Evolutionary conservation across 306 rosid species (phyloP).

Genomic region (Oemleria cerasiformis): DNA sequence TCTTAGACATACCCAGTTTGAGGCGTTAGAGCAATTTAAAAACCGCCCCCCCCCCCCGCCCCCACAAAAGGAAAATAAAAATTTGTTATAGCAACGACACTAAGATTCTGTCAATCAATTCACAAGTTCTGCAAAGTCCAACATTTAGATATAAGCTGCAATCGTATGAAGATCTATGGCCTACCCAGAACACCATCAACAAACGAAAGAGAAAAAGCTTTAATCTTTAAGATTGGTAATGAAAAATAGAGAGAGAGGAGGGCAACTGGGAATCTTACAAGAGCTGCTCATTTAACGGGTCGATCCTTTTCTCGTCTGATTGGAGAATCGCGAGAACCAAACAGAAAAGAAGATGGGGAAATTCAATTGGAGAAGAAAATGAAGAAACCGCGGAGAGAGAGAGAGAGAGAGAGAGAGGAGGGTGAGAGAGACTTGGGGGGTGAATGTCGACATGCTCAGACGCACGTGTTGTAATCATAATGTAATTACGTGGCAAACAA

Average conservation of each 20-base stretch:
- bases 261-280: constrained; percentile 17
- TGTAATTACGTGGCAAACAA: constrained; percentile 18
- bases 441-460: constrained; percentile 25
- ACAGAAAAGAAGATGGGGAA: constrained; percentile 11
- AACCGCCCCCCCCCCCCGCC: constrained; percentile 7
- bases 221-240: constrained; percentile 6
- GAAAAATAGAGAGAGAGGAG: constrained; percentile 5
- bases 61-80: background rate
- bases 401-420: background rate
- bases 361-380: background rate
- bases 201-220: background rate
- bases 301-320: constrained; percentile 11
- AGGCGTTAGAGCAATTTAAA: background rate
- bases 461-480: constrained; percentile 25
- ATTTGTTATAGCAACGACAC: background rate
- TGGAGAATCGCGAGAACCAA: constrained; percentile 22
- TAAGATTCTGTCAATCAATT: background rate
- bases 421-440: constrained; percentile 5
- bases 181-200: constrained; percentile 19
- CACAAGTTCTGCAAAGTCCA: constrained; percentile 2
- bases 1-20: constrained; percentile 7
- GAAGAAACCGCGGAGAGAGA: background rate
- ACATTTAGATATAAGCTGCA: constrained; percentile 11
- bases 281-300: constrained; percentile 4
- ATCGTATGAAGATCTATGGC: constrained; percentile 39